Conservation (phyloP, 495 filamentous ascomycete species). For the Bathelium albidoporum region DNA sequence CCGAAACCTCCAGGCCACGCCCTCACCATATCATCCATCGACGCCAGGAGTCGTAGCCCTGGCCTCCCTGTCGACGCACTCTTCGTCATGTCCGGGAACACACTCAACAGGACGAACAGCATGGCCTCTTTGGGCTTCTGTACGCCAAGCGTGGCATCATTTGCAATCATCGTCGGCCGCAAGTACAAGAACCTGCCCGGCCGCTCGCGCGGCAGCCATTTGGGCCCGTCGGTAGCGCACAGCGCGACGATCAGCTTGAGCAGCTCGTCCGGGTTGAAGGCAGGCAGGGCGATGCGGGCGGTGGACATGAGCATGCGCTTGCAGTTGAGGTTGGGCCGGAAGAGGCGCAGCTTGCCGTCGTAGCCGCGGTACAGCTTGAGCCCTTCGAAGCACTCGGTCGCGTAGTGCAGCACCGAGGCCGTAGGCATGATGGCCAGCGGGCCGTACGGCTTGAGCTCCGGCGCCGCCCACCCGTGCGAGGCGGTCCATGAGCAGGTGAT, state of each 20-base stretch:
- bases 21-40: constrained; percentile 63
- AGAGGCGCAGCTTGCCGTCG: constrained; percentile 73
- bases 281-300: constrained; percentile 65
- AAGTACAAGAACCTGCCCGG: constrained; percentile 66
- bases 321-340: constrained; percentile 72
- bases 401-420: constrained; percentile 80
- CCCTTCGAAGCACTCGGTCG: constrained; percentile 87
- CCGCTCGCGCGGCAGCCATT: constrained; percentile 67
- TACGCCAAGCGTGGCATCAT: constrained; percentile 66
- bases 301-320: constrained; percentile 61
- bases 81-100: constrained; percentile 54
- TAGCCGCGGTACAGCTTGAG: constrained; percentile 78
- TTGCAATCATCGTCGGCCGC: constrained; percentile 78
- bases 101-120: constrained; percentile 67
- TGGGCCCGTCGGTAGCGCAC: constrained; percentile 56
- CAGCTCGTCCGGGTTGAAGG: constrained; percentile 59
- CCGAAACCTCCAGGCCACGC: constrained; percentile 92
- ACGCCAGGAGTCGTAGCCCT: constrained; percentile 62
- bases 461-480: constrained; percentile 60
- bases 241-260: constrained; percentile 65
- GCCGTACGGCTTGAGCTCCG: constrained; percentile 68
- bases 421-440: constrained; percentile 75
- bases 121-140: constrained; percentile 72
- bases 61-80: constrained; percentile 30
- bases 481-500: constrained; percentile 63